These are phyloP conservation scores for Trametopsis cervina DNA, from an alignment of 768 basidiomycete genomes.

Conservation along the genomic window DNA sequence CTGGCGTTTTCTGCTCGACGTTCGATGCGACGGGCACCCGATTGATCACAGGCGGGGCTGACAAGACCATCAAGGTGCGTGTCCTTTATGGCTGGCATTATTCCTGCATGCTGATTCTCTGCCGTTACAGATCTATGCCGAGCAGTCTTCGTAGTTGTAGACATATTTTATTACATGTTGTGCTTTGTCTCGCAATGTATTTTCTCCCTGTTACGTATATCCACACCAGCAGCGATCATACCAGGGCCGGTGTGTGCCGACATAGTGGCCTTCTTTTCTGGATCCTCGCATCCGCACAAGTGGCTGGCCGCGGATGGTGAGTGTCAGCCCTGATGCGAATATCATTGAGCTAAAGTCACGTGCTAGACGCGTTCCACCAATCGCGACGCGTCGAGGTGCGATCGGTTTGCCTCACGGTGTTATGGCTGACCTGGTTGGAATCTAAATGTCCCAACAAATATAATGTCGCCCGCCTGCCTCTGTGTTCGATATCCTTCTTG, in stretches of 20 bases:
- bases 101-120: background rate
- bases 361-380: no score
- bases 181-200: background rate
- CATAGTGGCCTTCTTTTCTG: background rate
- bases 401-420: background rate
- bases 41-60: constrained; percentile 92
- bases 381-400: background rate
- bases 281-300: background rate
- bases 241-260: background rate
- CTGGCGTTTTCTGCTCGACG: constrained; percentile 94
- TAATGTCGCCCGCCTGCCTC: background rate
- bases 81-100: constrained; percentile 1
- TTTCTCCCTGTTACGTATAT: background rate
- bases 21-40: constrained; percentile 95
- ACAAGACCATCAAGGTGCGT: constrained; percentile 95
- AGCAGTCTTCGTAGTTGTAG: background rate
- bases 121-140: constrained; percentile 1
- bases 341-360: background rate
- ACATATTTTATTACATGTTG: background rate
- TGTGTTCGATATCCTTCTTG: background rate
- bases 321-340: background rate
- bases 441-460: background rate
- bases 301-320: background rate
- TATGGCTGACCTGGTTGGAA: background rate
- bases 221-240: background rate